Evolutionary conservation across 768 basidiomycete genomes (phyloP).

Genomic region (Kwoniella sp.): DNA sequence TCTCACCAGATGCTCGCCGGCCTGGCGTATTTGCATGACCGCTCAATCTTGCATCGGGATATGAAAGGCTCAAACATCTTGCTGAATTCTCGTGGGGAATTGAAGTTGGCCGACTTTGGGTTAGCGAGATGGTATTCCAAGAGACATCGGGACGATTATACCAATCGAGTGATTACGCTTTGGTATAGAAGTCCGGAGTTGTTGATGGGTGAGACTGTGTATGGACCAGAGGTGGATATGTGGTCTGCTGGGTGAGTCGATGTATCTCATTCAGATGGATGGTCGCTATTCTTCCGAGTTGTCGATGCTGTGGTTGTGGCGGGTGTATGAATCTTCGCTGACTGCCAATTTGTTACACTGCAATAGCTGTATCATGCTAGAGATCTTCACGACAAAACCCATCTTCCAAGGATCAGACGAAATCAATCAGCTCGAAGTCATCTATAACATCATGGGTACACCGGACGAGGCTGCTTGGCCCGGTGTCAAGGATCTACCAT

Average conservation of each 20-base stretch:
- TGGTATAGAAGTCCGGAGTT: conserved; percentile 98
- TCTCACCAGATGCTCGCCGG: conserved; percentile 95
- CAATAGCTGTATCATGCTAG: conserved; percentile 93
- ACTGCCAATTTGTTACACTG: too few species aligned
- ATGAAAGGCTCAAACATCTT: conserved; percentile 99
- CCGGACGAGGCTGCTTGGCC: conserved; percentile 80
- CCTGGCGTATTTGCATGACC: conserved; percentile 90
- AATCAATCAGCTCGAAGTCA: conserved; percentile 91
- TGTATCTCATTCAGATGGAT: background rate
- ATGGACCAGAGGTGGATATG: conserved; percentile 97
- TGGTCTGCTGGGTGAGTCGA: conserved; percentile 92
- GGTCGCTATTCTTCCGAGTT: too few species aligned
- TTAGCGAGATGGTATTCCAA: conserved; percentile 95
- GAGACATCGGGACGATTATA: conserved; percentile 85
- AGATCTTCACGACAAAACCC: conserved; percentile 90
- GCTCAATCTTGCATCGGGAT: conserved; percentile 94
- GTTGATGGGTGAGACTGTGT: conserved; percentile 89
- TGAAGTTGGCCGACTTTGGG: conserved; percentile 97
- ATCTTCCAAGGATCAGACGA: conserved; percentile 99
- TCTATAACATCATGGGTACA: conserved; percentile 88
- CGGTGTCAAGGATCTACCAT: conserved; percentile 77
- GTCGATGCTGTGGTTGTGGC: too few species aligned
- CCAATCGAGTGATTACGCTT: conserved; percentile 97
- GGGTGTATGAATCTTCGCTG: too few species aligned
- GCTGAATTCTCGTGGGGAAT: conserved; percentile 82